Base-by-base conservation (phyloP, 495 filamentous ascomycete species). In the Talaromyces stipitatus region DNA sequence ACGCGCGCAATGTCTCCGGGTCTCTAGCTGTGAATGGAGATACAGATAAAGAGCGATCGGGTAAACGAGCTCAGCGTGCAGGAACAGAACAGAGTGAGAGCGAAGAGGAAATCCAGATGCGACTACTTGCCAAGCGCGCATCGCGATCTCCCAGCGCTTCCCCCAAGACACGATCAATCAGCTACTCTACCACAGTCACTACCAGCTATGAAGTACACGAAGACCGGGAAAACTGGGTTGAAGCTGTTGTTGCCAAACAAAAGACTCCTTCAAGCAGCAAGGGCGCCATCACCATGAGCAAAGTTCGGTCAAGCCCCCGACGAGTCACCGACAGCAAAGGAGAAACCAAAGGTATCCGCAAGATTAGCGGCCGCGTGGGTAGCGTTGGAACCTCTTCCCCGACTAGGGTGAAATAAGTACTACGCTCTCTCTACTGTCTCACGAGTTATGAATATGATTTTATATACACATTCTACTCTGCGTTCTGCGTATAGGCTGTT, bases 361-460 rank as follows among this genome's bases (percentile, higher is more conserved):
- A 98, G 75, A 86, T 87, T 5, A 96, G 91, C 68, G 90, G 91
- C n/a, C 82, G 92, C 8, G 80, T 96, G n/a, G 91, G 91, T 7
- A 95, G 92, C 65, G 74, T 86, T 14, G 84, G 85, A 26, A 41
- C 51, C 18, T 11, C 54, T 38, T 69, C 66, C 50, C 63, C 69
- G 27, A 66, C 65, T 0, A 60, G 69, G 48, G 66, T 71, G 56
- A 71, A 69, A 59, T 69, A 55, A 52, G 55, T 48, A 6, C 43
- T 12, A 18, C 10, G 16, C 29, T 18, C 16, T 26, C 2, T 26
- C 4, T 8, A 27, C 54, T 22, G 12, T 41, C 23, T 29, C 36
- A 29, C 16, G 54, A 55, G 36, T 33, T 41, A 45, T 46, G 53
- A 55, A 51, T 51, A 51, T 51, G 32, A 45, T 14, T 27, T 46